Base-by-base conservation (phyloP, 2,329 filamentous ascomycete genomes). In the Colletotrichum sansevieriae region DNA sequence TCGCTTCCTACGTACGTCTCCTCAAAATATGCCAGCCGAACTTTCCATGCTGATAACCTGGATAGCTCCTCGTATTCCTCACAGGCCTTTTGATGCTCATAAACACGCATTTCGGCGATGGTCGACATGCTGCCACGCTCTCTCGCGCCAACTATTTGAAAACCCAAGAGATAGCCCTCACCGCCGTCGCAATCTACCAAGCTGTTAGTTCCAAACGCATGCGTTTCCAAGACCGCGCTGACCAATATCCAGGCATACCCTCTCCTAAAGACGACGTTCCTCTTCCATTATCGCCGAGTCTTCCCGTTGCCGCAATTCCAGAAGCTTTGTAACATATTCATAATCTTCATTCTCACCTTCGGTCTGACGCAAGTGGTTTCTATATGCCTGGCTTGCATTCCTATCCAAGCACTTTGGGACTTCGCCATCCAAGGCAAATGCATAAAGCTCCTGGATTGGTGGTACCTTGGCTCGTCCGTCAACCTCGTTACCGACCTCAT, bases 201-300 rank as follows among this genome's bases (percentile, higher is more conserved):
- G 65, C 33, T 8, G 65, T 68, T 35, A 59, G 61, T 41, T 7
- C 20, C 22, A 2, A 25, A 25, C 4, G 25, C 25, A 15, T 2
- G n/a, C 22, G 18, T 3, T 46, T 20, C 11, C 8, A 18, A 51
- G 41, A 0, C 12, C 41, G 22, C 13, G 18, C 54, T 68, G 18
- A 68, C 11, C 20, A 10, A 5, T 0, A 9, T 15, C 1, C 37
- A 68, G 65, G 65, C 65, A n/a, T 49, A 41, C 4, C 55, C 61
- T 3, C 8, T 49, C 5, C 56, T 76, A 65, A 82, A 81, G 71
- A 72, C 76, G 6, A 78, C 79, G 2, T 78, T 81, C 47, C 68
- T 80, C 6, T 72, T 80, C 11, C 79, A 80, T 51, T 81, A 81
- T 72, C 75, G 78, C 2, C 78, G 79, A 20, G 78, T 80, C 18